phyloP scores from a whole-genome alignment of 768 basidiomycete species.

The Lentinula detonsa region DNA sequence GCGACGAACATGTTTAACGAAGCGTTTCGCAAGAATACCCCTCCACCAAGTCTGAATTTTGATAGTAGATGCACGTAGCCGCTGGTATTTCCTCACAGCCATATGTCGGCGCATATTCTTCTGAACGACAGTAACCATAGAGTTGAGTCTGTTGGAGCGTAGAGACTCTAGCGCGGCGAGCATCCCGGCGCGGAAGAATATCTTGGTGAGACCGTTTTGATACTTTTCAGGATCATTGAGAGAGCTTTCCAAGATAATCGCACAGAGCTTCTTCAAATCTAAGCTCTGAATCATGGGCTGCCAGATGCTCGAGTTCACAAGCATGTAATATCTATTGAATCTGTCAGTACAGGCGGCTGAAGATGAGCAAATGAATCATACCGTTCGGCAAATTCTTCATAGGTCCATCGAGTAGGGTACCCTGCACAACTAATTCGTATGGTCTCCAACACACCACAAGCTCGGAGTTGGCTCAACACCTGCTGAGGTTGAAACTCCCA shows the following conservation, averaged over 20 bases:
- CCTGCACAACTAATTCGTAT: slow-evolving; percentile 99
- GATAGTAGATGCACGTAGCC: slow-evolving; percentile 68
- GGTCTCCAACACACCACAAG: slow-evolving; percentile 98
- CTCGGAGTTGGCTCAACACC: slow-evolving; percentile 89
- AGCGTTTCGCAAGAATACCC: slow-evolving; percentile 67
- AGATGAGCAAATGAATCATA: slow-evolving; percentile 27
- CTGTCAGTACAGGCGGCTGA: slow-evolving; percentile 9
- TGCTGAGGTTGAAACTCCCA: slow-evolving; percentile 98
- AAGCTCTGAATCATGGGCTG: slow-evolving; percentile 76
- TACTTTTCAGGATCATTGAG: slow-evolving; percentile 95
- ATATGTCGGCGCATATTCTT: slow-evolving; percentile 92
- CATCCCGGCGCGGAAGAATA: slow-evolving; percentile 99
- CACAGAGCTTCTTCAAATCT: slow-evolving; percentile 77
- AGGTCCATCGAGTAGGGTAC: slow-evolving; percentile 97
- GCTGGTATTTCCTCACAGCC: slow-evolving; percentile 75
- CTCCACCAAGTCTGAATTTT: slow-evolving; percentile 94
- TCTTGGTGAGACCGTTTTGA: slow-evolving; percentile 95
- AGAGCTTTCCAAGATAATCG: slow-evolving; percentile 76
- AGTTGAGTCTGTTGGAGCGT: slow-evolving; percentile 81
- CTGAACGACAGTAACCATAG: slow-evolving; percentile 92
- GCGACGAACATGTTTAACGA: slow-evolving; percentile 66
- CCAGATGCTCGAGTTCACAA: slow-evolving; percentile 85
- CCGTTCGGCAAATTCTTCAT: slow-evolving; percentile 98
- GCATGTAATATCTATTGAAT: slow-evolving; percentile 85
- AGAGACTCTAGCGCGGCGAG: slow-evolving; percentile 91